phyloP scores from a whole-genome alignment of 352 stramenopile genomes.

The Phytophthora chlamydospora region DNA sequence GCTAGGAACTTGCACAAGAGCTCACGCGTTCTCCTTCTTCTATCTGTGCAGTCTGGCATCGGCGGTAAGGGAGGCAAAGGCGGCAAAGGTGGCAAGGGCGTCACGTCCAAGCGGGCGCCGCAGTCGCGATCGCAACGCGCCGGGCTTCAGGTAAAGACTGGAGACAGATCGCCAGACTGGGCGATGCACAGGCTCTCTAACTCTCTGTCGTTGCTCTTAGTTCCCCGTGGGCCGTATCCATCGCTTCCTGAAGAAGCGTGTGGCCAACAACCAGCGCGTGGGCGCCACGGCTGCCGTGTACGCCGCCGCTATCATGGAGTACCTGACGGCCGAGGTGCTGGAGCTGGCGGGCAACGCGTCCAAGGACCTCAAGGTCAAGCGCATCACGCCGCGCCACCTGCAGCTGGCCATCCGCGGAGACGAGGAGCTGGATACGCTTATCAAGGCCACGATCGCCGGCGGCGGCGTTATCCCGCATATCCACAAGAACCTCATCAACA shows the following conservation, averaged over 20 bases:
- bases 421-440: conserved; percentile 98
- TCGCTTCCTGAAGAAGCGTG: conserved; percentile 98
- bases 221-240: conserved; percentile 99
- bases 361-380: conserved; percentile 98
- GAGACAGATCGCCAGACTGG: not conserved
- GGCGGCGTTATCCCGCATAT: conserved; percentile 99
- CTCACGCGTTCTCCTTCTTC: conserved; percentile 17
- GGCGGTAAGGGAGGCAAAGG: conserved; percentile 97
- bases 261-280: conserved; percentile 98
- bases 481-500: conserved; percentile 99
- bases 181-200: not conserved
- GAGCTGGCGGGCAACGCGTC: conserved; percentile 98
- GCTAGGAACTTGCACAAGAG: not conserved
- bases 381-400: conserved; percentile 99
- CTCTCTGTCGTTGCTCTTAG: conserved; percentile 45
- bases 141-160: conserved; percentile 91
- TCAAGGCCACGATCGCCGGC: conserved; percentile 99
- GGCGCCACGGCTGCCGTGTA: conserved; percentile 99
- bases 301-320: conserved; percentile 99
- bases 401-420: conserved; percentile 99
- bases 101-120: conserved; percentile 98
- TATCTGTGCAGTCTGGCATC: conserved; percentile 63
- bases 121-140: conserved; percentile 98
- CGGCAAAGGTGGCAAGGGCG: conserved; percentile 99
- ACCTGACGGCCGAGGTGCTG: conserved; percentile 99